Base-by-base conservation (phyloP, 2,329 filamentous ascomycete species). In the Didymella pinodella region DNA sequence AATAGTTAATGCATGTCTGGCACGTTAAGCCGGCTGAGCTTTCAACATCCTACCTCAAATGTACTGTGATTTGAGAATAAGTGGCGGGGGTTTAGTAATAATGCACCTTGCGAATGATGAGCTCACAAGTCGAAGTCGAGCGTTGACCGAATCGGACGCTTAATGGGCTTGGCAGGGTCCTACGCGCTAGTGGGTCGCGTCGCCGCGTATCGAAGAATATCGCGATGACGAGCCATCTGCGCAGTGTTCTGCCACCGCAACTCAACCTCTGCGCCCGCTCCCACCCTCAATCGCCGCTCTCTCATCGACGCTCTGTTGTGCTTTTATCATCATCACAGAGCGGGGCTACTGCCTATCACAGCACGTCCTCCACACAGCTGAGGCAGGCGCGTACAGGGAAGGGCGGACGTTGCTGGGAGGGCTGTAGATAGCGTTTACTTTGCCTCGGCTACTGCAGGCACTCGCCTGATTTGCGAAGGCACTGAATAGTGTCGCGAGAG, bases 121-220 rank as follows among this genome's bases (percentile, higher is more conserved):
- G 22, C 7, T 20, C 36, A 18, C n/a, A 40, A 14, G 3, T 25
- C 38, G 38, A 25, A 28, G 16, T 22, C 32, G 41, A 18, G 18
- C 26, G 20, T 47, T 47, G 48, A 54, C 38, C 10, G 3, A 63
- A 63, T 36, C 48, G 59, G 62, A 61, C 61, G 55, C 45, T 51
- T 66, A 64, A 68, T 67, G 29, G 68, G 62, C 65, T 69, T 69
- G 65, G 67, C 66, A 57, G 14, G 41, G 43, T 28, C 29, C 60
- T 41, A 57, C 64, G 61, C 70, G 61, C 67, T 66, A 69, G 64
- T 41, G 59, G 34, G 18, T 22, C 38, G 49, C 62, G 66, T 40
- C 65, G 68, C 67, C 69, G 68, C 68, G 66, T 67, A 44, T 65
- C 62, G 47, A 62, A 59, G 59, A 62, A 61, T 69, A 64, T 70